A percentile compares a stretch with the other conserved stretches of the same genome.
These are phyloP conservation scores for Phenoliferia sp. DNA, from an alignment of 1,284 basidiomycete species.

Conservation along the genomic window DNA sequence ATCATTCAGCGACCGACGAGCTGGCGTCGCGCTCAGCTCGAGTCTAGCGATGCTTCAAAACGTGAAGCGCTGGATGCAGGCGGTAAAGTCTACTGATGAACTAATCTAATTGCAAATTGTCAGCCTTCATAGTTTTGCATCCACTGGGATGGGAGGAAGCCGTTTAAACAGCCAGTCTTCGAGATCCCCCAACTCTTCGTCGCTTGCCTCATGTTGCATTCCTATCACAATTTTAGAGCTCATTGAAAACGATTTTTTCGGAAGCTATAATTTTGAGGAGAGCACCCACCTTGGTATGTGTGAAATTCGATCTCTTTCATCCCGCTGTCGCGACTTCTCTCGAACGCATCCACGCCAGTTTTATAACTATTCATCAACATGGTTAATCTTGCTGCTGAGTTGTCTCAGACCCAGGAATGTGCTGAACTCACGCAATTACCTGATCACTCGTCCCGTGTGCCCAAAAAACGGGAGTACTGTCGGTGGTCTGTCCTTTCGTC, in stretches of 20 bases:
- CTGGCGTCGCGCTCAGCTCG: too few relatives aligned
- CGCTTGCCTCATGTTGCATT: background rate
- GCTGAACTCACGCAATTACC: background rate
- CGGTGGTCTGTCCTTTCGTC: background rate
- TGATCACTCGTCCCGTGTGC: background rate
- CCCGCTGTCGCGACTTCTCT: background rate
- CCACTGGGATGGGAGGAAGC: background rate
- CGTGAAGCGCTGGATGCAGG: too few relatives aligned
- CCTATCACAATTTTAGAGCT: background rate
- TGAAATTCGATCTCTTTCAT: conserved; percentile 1
- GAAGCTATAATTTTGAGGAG: too few relatives aligned
- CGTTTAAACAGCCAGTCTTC: background rate
- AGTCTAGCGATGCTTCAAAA: too few relatives aligned
- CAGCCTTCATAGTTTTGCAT: background rate
- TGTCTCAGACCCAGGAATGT: background rate
- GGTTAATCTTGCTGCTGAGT: background rate
- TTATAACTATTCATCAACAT: background rate
- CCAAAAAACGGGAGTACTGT: background rate
- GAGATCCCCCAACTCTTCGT: background rate
- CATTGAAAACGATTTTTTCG: background rate
- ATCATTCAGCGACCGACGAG: too few relatives aligned
- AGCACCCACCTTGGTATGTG: background rate
- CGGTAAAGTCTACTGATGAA: too few relatives aligned
- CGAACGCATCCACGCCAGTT: background rate
- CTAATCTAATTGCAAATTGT: too few relatives aligned